Percentiles rank a stretch among this genome's conserved stretches.
These are phyloP conservation scores for Arthrobotrys megalospora DNA, from an alignment of 2,329 filamentous ascomycete species.

Conservation along the genomic window DNA sequence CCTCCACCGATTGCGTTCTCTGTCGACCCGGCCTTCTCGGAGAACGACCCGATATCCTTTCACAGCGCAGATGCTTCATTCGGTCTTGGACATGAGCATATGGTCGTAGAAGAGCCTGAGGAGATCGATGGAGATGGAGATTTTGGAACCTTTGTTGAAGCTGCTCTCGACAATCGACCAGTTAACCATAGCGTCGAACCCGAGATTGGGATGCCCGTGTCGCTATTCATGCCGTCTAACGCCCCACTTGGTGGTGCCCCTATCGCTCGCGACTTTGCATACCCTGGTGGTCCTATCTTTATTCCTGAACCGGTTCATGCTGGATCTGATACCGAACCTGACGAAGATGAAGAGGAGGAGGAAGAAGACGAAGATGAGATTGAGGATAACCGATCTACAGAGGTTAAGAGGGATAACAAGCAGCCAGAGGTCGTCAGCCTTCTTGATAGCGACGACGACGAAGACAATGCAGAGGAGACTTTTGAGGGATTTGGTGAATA, in stretches of 20 bases:
- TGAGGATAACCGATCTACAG: background rate
- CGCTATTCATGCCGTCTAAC: conserved; percentile 10
- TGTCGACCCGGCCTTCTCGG: conserved; percentile 18
- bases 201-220: conserved; percentile 38
- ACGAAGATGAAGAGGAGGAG: conserved; percentile 35
- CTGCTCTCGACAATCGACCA: background rate
- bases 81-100: background rate
- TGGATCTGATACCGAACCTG: conserved; percentile 51
- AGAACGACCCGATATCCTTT: conserved; percentile 19
- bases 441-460: conserved; percentile 50
- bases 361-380: background rate
- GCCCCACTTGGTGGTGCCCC: conserved; percentile 24
- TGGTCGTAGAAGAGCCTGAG: conserved; percentile 3
- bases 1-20: conserved; percentile 13
- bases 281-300: conserved; percentile 23
- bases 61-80: conserved; percentile 30
- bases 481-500: conserved; percentile 12
- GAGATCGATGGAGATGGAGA: background rate
- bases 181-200: conserved; percentile 39
- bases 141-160: conserved; percentile 7
- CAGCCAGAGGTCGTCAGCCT: conserved; percentile 42
- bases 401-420: conserved; percentile 7
- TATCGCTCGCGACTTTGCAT: conserved; percentile 56
- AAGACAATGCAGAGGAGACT: background rate
- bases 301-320: conserved; percentile 26